Percentiles rank a stretch among this genome's conserved stretches.
phyloP scores from a whole-genome alignment of 805 yeast genomes.

The Lipomyces starkeyi region DNA sequence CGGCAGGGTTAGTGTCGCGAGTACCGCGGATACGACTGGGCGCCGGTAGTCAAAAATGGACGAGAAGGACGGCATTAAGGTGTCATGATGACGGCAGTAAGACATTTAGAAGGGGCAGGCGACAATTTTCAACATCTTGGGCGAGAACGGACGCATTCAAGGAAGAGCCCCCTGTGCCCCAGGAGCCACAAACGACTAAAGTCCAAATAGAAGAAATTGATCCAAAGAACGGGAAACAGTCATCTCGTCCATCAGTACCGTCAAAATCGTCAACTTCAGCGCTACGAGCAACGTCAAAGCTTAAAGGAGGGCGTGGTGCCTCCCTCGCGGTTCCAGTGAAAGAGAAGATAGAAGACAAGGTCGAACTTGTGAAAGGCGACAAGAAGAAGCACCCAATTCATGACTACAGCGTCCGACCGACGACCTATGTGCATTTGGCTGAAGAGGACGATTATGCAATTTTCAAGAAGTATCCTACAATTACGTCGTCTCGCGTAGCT shows the following conservation, averaged over 20 bases:
- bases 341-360: conserved; percentile 10
- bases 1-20: neutral
- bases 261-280: conserved; percentile 13
- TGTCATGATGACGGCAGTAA: neutral
- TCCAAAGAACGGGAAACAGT: neutral
- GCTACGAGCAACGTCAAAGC: conserved; percentile 27
- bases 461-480: conserved; percentile 55
- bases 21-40: neutral
- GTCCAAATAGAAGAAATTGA: neutral
- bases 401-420: conserved; percentile 40
- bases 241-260: neutral
- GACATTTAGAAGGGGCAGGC: neutral
- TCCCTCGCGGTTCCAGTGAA: conserved; percentile 18
- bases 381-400: conserved; percentile 28
- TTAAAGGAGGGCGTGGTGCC: conserved; percentile 20
- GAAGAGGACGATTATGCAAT: conserved; percentile 46
- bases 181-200: neutral
- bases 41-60: neutral
- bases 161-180: neutral
- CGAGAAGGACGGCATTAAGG: neutral
- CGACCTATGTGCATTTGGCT: conserved; percentile 37
- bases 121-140: neutral
- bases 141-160: neutral
- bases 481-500: conserved; percentile 49
- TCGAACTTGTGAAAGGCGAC: conserved; percentile 9